Evolutionary conservation across 1,139 yeast species (phyloP).

Genomic region (Blastobotrys elegans): DNA sequence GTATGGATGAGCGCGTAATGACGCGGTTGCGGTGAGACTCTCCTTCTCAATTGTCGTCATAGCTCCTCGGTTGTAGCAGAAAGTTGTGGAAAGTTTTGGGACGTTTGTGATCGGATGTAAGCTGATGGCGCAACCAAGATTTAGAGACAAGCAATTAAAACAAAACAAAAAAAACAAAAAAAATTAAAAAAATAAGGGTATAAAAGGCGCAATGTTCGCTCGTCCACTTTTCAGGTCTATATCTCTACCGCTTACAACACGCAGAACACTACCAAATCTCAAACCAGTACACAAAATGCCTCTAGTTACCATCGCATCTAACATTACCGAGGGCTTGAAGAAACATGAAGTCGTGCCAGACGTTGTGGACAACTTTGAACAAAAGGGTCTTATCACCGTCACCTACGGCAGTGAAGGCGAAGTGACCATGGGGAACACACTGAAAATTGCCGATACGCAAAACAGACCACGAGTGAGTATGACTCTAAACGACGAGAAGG

Average conservation of each 20-base stretch:
- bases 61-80: no score
- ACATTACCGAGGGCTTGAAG: constrained; percentile 54
- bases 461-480: constrained; percentile 58
- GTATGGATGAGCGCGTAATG: constrained; percentile 5
- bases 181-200: neutral
- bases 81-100: no score
- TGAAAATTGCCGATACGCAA: constrained; percentile 63
- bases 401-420: constrained; percentile 46
- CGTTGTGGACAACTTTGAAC: constrained; percentile 38
- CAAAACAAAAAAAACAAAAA: neutral
- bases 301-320: constrained; percentile 52
- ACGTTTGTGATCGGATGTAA: no score
- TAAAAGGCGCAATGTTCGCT: neutral
- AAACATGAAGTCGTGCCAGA: constrained; percentile 63
- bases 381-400: constrained; percentile 39
- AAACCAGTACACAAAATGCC: constrained; percentile 21
- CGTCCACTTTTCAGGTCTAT: neutral
- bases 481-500: constrained; percentile 46
- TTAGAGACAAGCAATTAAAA: neutral
- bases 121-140: neutral
- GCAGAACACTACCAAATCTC: neutral
- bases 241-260: neutral
- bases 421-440: constrained; percentile 76
- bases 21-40: neutral
- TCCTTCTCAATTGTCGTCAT: neutral